phyloP scores from a whole-genome alignment of 2,329 filamentous ascomycete genomes.

The Didymella keratinophila region DNA sequence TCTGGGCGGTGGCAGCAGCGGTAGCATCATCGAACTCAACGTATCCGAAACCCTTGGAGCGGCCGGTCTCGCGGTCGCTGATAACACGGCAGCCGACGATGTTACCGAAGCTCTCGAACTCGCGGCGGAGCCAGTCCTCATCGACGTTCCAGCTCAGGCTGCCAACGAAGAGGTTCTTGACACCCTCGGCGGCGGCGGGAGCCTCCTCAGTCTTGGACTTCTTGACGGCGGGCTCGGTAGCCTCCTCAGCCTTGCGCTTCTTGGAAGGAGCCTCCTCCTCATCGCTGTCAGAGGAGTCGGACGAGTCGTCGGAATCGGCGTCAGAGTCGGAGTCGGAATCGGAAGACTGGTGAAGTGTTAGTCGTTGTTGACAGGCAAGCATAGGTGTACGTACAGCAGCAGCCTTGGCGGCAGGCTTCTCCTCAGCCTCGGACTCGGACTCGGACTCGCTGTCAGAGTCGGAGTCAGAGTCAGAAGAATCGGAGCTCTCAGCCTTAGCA shows the following conservation, averaged over 20 bases:
- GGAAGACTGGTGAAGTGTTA: constrained; percentile 40
- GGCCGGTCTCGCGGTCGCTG: constrained; percentile 79
- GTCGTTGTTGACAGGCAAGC: constrained; percentile 2
- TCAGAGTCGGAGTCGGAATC: constrained; percentile 51
- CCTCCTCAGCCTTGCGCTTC: constrained; percentile 68
- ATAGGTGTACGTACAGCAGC: constrained; percentile 30
- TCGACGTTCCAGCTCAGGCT: constrained; percentile 92
- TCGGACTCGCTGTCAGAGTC: constrained; percentile 30
- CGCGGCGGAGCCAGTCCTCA: constrained; percentile 79
- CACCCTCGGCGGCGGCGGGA: constrained; percentile 52
- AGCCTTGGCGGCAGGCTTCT: constrained; percentile 28
- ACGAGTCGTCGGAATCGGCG: constrained; percentile 44
- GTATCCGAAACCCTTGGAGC: constrained; percentile 92
- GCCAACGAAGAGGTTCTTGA: constrained; percentile 83
- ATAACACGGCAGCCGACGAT: constrained; percentile 79
- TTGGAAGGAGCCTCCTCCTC: constrained; percentile 64
- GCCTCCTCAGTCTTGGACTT: constrained; percentile 65
- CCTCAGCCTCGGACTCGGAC: too few species aligned
- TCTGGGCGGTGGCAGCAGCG: constrained; percentile 74
- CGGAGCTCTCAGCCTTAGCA: constrained; percentile 33
- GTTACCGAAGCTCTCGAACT: constrained; percentile 82
- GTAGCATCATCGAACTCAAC: constrained; percentile 80
- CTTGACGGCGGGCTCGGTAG: constrained; percentile 69
- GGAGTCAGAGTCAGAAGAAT: constrained; percentile 51
- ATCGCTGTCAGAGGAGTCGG: constrained; percentile 42